Base-by-base conservation (phyloP, 768 basidiomycete genomes). In the Phylloporus rhodoxanthus region DNA sequence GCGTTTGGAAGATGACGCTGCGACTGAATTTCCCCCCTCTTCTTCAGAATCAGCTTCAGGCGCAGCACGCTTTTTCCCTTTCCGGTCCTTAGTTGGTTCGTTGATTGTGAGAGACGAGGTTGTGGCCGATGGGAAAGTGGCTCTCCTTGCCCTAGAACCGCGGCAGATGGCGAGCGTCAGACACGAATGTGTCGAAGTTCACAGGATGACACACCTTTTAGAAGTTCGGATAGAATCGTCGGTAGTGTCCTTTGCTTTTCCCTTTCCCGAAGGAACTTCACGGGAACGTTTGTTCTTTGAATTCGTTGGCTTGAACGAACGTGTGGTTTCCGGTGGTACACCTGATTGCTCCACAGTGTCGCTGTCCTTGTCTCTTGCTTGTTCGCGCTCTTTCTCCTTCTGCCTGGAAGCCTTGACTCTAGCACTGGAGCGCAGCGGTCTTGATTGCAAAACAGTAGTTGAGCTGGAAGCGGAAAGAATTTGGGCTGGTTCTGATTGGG, bases 31-130 rank as follows among this genome's bases (percentile, higher is more conserved):
- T 43, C 63, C 62, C 21, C 74, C 71, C 66, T 89, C 86, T 65
- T 85, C 82, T 68, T 86, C 85, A 38, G 81, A 80, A 57, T 69
- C 70, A 29, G 73, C 68, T 70, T 91, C 87, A 42, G 85, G 84
- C 28, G 76, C 80, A 33, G 90, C 91, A 60, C 90, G 86, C 73
- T 94, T 95, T 82, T 96, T 96, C 51, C 91, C 93, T 70, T 94
- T 94, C 57, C 70, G 68, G 70, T 91, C 88, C 62, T 76, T 77
- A 3, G 72, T 57, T 43, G 84, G 80, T 75, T 91, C 90, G 82
- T 82, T 84, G 69, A 90, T 91, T 50, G 70, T 79, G 71, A 70
- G 78, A 67, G 58, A 76, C 64, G 56, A 72, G 43, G 60, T 72
- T 59, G 54, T 70, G 45, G 58, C 15, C 56, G 61, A 66, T 54